A percentile compares a stretch with the other conserved stretches of the same genome.
These are phyloP conservation scores for Piromyces finnis DNA, from an alignment of 192 early-diverging fungal species.

Conservation along the genomic window DNA sequence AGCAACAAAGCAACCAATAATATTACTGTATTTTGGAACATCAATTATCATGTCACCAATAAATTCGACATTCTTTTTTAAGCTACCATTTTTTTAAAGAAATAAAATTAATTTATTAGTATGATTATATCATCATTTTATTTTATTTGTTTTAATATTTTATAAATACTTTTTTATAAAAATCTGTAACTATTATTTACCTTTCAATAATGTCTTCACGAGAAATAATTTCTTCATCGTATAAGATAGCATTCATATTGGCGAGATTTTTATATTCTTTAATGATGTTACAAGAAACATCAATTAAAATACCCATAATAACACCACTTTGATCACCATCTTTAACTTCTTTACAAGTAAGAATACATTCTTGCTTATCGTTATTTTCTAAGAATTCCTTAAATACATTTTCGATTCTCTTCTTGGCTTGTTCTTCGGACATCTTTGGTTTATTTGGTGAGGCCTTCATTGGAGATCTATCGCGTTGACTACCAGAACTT, in stretches of 20 bases:
- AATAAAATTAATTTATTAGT: too few species aligned
- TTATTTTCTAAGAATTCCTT: slow-evolving; percentile 29
- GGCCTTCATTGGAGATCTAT: not conserved
- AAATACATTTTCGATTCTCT: slow-evolving; percentile 31
- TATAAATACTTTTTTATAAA: too few species aligned
- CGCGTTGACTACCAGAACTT: not conserved
- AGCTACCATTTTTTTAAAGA: not conserved
- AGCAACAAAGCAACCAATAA: not conserved
- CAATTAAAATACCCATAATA: not conserved
- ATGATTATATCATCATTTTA: too few species aligned
- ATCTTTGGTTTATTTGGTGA: slow-evolving; percentile 1
- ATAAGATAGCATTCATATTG: not conserved
- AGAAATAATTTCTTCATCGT: not conserved
- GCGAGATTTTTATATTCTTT: not conserved
- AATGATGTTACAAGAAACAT: not conserved
- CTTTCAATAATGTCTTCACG: not conserved
- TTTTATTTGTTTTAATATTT: too few species aligned
- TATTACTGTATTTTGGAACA: not conserved
- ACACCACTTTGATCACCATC: not conserved
- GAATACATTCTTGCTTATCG: not conserved
- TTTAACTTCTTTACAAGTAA: not conserved
- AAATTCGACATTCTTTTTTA: not conserved
- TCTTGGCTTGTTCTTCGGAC: slow-evolving; percentile 15
- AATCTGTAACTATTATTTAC: not conserved
- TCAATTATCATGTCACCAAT: not conserved